Evolutionary conservation across 192 early-diverging fungal genomes (phyloP), one percentile per base, ranked within the genome.

Genomic region (Coemansia sp.): DNA sequence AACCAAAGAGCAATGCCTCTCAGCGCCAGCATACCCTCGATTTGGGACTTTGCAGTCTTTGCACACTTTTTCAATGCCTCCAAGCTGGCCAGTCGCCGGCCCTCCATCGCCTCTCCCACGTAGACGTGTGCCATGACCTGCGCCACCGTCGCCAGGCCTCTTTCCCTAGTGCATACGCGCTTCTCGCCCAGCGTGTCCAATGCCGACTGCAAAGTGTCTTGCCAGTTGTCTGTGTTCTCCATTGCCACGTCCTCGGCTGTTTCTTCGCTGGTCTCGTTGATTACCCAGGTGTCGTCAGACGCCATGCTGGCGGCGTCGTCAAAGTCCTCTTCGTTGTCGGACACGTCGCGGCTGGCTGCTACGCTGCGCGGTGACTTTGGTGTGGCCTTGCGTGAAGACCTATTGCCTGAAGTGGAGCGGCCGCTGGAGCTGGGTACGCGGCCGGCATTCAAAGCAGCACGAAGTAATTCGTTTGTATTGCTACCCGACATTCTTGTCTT

Each of bases 61-160:
- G 85, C 69, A n/a, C 85, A 83, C 17, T 82, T 78, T 40, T 84
- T 86, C 59, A 92, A 73, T 9, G 85, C 52, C 16, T 88, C 87
- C 60, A 92, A 75, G 8, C 87, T 50, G 17, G 85, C 82, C 57
- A 89, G 72, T 6, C 81, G 68, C 46, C 82, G 81, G 17, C 71
- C 66, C 19, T 87, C 81, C 39, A 91, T 75, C 11, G 70, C 68
- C 7, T 87, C 84, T 21, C 86, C 88, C 21, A 86, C 73, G 67
- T 87, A 87, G 10, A 85, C 70, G 37, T 82, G 86, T 28, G 88
- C 70, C 68, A 89, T 72, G 6, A 86, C 64, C 1, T 69, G 69
- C 13, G 82, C 81, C 42, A 88, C 66, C 21, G 70, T 80, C 3
- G 73, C 47, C 44, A 92, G 69, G 0, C 85, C 85, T 53, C 86